A percentile compares a stretch with the other conserved stretches of the same genome.
These are phyloP conservation scores for Termitomyces sp. DNA, from an alignment of 768 basidiomycete species.

Conservation along the genomic window DNA sequence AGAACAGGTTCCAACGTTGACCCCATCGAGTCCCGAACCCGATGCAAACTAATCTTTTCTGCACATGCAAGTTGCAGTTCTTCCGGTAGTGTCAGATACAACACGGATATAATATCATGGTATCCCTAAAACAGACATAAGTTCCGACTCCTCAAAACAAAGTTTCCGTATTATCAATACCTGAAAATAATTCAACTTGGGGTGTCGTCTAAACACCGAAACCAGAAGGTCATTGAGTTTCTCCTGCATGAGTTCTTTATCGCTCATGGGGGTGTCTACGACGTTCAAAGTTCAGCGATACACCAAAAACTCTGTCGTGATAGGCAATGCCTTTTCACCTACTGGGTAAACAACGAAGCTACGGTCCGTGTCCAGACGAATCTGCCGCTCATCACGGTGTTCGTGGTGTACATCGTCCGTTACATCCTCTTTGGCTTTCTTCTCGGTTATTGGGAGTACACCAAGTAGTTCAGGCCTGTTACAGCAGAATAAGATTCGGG, in stretches of 20 bases:
- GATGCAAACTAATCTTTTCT: slow-evolving; percentile 73
- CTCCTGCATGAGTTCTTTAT: slow-evolving; percentile 56
- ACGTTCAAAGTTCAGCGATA: neutral
- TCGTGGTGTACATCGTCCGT: slow-evolving; percentile 50
- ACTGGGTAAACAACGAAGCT: slow-evolving; percentile 92
- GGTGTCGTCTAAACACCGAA: slow-evolving; percentile 67
- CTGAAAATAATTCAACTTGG: slow-evolving; percentile 81
- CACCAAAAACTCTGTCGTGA: neutral
- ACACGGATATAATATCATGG: slow-evolving; percentile 87
- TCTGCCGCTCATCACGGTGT: slow-evolving; percentile 84
- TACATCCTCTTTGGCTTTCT: neutral
- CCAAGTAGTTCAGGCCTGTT: slow-evolving; percentile 17
- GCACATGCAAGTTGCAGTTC: slow-evolving; percentile 53
- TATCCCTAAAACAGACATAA: slow-evolving; percentile 58
- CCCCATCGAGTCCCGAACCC: slow-evolving; percentile 89
- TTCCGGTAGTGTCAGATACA: slow-evolving; percentile 69
- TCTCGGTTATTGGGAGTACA: neutral
- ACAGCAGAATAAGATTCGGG: neutral
- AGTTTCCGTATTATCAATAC: slow-evolving; percentile 27
- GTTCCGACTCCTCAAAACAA: neutral
- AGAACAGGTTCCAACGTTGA: slow-evolving; percentile 79
- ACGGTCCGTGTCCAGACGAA: slow-evolving; percentile 84
- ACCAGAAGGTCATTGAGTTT: slow-evolving; percentile 73
- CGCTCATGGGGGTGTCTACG: slow-evolving; percentile 18
- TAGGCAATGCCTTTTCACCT: slow-evolving; percentile 46